phyloP scores from a whole-genome alignment of 2,329 filamentous ascomycete genomes.

The Fusarium protoensiforme region DNA sequence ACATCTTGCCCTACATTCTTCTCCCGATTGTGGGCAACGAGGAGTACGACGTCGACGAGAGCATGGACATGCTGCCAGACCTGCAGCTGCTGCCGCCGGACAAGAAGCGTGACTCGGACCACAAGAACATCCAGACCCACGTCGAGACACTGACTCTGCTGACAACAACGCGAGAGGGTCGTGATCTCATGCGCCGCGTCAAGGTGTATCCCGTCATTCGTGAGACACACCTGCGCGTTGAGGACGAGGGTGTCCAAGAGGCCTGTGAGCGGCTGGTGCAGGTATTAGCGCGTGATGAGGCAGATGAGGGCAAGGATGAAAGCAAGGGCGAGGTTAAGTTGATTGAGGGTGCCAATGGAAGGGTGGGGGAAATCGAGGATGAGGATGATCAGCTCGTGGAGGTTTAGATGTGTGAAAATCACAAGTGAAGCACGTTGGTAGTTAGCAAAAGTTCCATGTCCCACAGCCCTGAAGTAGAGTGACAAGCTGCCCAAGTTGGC shows the following conservation, averaged over 20 bases:
- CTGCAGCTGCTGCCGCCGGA: slow-evolving; percentile 89
- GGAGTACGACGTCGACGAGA: slow-evolving; percentile 89
- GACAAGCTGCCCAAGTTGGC: too few relatives aligned
- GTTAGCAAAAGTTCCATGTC: background rate
- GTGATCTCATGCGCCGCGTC: slow-evolving; percentile 78
- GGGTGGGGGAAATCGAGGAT: slow-evolving; percentile 57
- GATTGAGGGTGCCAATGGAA: slow-evolving; percentile 53
- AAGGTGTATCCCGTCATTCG: slow-evolving; percentile 91
- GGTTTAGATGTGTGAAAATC: slow-evolving; percentile 52
- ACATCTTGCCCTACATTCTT: slow-evolving; percentile 88
- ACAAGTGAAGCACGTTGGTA: background rate
- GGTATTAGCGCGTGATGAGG: slow-evolving; percentile 85
- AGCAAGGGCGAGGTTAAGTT: slow-evolving; percentile 52
- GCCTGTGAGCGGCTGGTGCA: slow-evolving; percentile 92
- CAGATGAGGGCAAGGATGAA: slow-evolving; percentile 50
- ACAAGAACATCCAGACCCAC: slow-evolving; percentile 83
- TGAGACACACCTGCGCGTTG: slow-evolving; percentile 82
- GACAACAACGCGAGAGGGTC: slow-evolving; percentile 79
- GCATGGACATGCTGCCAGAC: slow-evolving; percentile 86
- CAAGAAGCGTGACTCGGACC: slow-evolving; percentile 84
- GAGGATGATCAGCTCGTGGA: slow-evolving; percentile 67
- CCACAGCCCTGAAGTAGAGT: too few relatives aligned
- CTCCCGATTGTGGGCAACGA: slow-evolving; percentile 89
- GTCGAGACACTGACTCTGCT: slow-evolving; percentile 88
- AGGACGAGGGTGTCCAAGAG: slow-evolving; percentile 84